These are phyloP conservation scores for Candida tetrigidarum DNA, from an alignment of 1,139 yeast species.

Conservation along the genomic window DNA sequence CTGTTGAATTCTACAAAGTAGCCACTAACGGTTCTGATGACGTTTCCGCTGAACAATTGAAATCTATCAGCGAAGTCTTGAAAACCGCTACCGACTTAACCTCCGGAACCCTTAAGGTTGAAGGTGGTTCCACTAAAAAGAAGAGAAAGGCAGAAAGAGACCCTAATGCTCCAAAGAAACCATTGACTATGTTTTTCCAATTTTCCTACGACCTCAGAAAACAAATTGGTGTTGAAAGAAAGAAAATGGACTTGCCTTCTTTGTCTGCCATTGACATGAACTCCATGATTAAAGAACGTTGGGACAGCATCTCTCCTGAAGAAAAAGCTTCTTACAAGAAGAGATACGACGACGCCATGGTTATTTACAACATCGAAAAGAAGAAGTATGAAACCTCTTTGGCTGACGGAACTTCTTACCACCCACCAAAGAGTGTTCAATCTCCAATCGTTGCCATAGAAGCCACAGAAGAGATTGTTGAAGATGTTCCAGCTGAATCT, in stretches of 20 bases:
- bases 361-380: constrained; percentile 63
- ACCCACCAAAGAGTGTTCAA: constrained; percentile 22
- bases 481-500: constrained; percentile 7
- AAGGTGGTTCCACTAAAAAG: constrained; percentile 26
- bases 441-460: constrained; percentile 21
- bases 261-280: constrained; percentile 78
- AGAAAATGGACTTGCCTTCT: constrained; percentile 59
- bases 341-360: constrained; percentile 68
- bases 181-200: constrained; percentile 81
- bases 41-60: constrained; percentile 38
- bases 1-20: constrained; percentile 72
- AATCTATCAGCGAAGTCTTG: constrained; percentile 33
- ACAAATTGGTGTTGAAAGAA: constrained; percentile 66
- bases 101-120: constrained; percentile 25
- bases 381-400: constrained; percentile 56
- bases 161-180: constrained; percentile 68
- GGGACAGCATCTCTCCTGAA: constrained; percentile 69
- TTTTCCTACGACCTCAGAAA: constrained; percentile 71
- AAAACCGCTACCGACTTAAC: constrained; percentile 20
- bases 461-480: constrained; percentile 3
- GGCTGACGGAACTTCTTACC: constrained; percentile 14
- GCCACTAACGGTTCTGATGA: constrained; percentile 32
- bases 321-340: constrained; percentile 81
- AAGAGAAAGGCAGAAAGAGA: constrained; percentile 57
- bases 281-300: constrained; percentile 73